Base-by-base conservation (phyloP, 2,329 filamentous ascomycete genomes). In the Curvularia sp. region DNA sequence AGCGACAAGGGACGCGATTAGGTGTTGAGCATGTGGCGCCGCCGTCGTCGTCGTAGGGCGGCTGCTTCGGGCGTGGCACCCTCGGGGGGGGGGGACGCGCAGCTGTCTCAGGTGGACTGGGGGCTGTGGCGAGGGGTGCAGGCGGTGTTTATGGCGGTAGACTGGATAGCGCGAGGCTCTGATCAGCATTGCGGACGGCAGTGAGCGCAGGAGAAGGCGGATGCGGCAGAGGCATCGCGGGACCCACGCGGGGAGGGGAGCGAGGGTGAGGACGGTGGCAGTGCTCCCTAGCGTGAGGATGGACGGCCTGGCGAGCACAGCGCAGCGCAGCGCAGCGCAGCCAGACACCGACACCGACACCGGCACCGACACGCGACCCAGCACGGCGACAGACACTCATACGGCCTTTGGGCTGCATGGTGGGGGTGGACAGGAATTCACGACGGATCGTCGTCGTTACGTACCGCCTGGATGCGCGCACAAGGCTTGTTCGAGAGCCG, bases 101-200 rank as follows among this genome's bases (percentile, higher is more conserved):
- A 68, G 65, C 57, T 64, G 73, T 74, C 70, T 72, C 72, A 72
- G 67, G 62, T 65, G 42, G 58, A 50, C 57, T 58, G 57, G 66
- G 66, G 66, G 67, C 55, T 62, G 62, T 58, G 63, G 56, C 49
- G 44, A 54, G 55, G 55, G 54, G 57, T 47, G 55, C 55, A 55
- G 58, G 33, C 56, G 48, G 42, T 33, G 62, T 50, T 61, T 53
- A 51, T 52, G 55, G 26, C 38, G 60, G 55, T 49, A 54, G 50
- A 65, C 68, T 68, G 58, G 58, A 67, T 48, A 61, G 57, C 59
- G 68, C 63, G 62, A 61, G 55, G 58, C 64, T 31, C 59, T 63
- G 64, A 69, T 75, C 64, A 75, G 73, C 72, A 75, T 74, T 62
- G 66, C 66, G 72, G 64, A 66, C 43, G 51, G 58, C 58, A 56